Base-by-base conservation (phyloP, 352 stramenopile species). In the Phytophthora boehmeriae region DNA sequence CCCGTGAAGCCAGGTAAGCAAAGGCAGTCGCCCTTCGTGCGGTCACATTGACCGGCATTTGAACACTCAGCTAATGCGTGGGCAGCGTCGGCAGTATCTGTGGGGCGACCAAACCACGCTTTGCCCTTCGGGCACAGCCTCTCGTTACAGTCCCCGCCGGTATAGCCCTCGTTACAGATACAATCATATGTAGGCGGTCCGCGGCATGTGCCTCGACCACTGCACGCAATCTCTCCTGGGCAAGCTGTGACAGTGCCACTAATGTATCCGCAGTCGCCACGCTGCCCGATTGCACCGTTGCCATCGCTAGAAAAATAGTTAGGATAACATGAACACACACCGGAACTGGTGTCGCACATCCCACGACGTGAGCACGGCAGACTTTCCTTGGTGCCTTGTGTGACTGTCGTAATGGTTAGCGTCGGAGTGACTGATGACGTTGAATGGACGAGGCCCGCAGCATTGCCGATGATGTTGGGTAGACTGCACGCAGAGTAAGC, bases 191-290 rank as follows among this genome's bases (percentile, higher is more conserved):
- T 93, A 0, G 84, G 82, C 8, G 80, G 80, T 3, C 83, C 84
- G 25, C 76, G 78, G 52, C 84, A 93, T 13, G 80, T 89, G 38
- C 84, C 84, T 55, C 86, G 73, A 4, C 84, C 84, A 45, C 82
- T 93, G 45, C 84, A 93, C 2, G 84, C 80, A 46, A 92, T 87
- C 45, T 88, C 76, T 20, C 79, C 83, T 0, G 84, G 84, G 66
- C 84, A 93, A 20, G 66, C 71, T 28, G 80, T 90, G 48, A 93
- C 76, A 0, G 78, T 77, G 10, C 58, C 59, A 6, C 62, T 69
- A 59, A 92, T 81, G 60, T 83, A 94, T 5, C 95, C 96, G 60
- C 96, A 98, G 77, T 98, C 95, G 14, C 94, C 95, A 16, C 93
- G 79, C 59, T 82, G 80, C 2, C 94, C 92, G 34, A 92, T 88